Evolutionary conservation across 768 basidiomycete genomes (phyloP).

Genomic region (Gyrodon lividus): DNA sequence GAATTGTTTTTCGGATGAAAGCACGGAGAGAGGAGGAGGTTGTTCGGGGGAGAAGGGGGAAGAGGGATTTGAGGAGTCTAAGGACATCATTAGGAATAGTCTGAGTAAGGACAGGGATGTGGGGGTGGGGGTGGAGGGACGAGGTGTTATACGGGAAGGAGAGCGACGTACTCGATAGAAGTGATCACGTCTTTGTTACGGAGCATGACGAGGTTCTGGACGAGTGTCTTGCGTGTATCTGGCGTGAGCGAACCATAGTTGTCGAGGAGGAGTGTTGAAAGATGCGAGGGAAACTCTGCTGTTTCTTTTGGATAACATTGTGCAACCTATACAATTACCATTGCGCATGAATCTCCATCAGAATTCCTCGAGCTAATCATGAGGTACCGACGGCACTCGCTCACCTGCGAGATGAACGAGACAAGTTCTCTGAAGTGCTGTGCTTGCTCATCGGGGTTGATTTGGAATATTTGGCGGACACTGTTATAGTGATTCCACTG

Average conservation of each 20-base stretch:
- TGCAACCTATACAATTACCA: constrained; percentile 55
- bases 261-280: constrained; percentile 76
- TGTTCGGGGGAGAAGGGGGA: constrained; percentile 93
- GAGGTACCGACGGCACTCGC: constrained; percentile 9
- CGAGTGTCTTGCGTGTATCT: constrained; percentile 80
- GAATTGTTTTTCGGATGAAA: constrained; percentile 89
- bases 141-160: not conserved
- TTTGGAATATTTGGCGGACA: constrained; percentile 79
- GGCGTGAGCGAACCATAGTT: constrained; percentile 71
- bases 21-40: constrained; percentile 80
- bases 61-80: constrained; percentile 88
- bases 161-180: constrained; percentile 76
- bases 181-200: constrained; percentile 90
- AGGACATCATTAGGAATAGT: constrained; percentile 1
- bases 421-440: constrained; percentile 85
- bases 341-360: not conserved
- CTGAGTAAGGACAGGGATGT: too few species aligned
- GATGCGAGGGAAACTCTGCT: constrained; percentile 75
- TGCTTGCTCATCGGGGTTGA: constrained; percentile 82
- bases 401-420: constrained; percentile 84
- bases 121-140: not conserved
- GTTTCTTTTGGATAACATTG: constrained; percentile 94
- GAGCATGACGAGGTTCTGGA: constrained; percentile 91
- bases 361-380: not conserved
- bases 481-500: constrained; percentile 96